These are phyloP conservation scores for Acer campestre DNA, from an alignment of 345 rosid genomes.

Conservation along the genomic window DNA sequence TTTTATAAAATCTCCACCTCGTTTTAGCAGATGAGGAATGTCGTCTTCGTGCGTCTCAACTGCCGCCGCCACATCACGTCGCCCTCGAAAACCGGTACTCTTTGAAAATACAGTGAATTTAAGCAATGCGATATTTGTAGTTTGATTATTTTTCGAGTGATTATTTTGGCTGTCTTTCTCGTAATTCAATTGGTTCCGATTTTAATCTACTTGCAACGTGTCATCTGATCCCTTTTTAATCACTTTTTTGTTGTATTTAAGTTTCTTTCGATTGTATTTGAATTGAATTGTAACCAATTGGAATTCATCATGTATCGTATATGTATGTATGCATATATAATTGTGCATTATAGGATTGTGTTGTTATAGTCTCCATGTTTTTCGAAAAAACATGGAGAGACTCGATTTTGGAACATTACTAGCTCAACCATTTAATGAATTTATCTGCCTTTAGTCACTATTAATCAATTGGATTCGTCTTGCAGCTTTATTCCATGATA, in stretches of 20 bases:
- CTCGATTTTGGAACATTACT: neutral
- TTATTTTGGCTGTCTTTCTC: neutral
- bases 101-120: neutral
- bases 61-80: slow-evolving; percentile 50
- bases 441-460: neutral
- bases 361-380: neutral
- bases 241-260: too few relatives aligned
- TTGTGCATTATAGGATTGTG: neutral
- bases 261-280: neutral
- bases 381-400: too few relatives aligned
- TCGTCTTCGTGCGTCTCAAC: slow-evolving; percentile 45
- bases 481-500: slow-evolving; percentile 42
- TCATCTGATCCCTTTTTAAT: neutral
- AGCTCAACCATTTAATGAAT: neutral
- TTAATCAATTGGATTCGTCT: neutral
- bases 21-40: slow-evolving; percentile 65
- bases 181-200: neutral
- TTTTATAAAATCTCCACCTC: slow-evolving; percentile 16
- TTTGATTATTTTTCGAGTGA: neutral
- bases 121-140: neutral
- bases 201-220: neutral
- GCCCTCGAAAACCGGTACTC: slow-evolving; percentile 24
- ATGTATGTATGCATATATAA: neutral
- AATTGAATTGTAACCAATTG: neutral
- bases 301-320: neutral